phyloP scores from a whole-genome alignment of 73 alveolate species.

The Urostyla sp. region DNA sequence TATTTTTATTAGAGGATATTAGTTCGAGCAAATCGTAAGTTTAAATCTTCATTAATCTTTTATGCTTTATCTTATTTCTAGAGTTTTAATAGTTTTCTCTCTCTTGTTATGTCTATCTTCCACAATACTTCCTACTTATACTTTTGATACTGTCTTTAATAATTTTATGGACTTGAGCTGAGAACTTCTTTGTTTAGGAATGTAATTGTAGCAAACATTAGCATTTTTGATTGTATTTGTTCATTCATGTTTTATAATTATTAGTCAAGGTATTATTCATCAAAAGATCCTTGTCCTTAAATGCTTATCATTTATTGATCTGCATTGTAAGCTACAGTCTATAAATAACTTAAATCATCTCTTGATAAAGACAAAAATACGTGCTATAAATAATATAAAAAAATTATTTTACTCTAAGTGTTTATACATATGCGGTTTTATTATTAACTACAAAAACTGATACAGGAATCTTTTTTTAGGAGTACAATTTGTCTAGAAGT shows the following conservation, averaged over 20 bases:
- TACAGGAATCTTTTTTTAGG: background rate
- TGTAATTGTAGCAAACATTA: too few species aligned
- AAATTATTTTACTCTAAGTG: background rate
- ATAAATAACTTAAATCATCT: slow-evolving; percentile 45
- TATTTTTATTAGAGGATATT: too few species aligned
- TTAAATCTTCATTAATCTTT: slow-evolving; percentile 1
- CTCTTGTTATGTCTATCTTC: background rate
- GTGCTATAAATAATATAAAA: background rate
- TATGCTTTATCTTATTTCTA: slow-evolving; percentile 2
- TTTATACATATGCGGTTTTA: background rate
- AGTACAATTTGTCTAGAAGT: background rate
- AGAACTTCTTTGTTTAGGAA: background rate
- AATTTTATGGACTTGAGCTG: background rate
- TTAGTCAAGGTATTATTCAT: too few species aligned
- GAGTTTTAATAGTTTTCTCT: slow-evolving; percentile 26
- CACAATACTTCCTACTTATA: background rate
- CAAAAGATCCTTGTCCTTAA: too few species aligned
- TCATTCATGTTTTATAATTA: too few species aligned
- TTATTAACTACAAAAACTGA: background rate
- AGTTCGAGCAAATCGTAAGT: too few species aligned
- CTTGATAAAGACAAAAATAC: slow-evolving; percentile 10
- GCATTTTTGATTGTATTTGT: too few species aligned
- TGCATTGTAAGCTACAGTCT: too few species aligned
- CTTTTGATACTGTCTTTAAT: background rate
- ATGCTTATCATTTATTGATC: too few species aligned